phyloP scores from a whole-genome alignment of 345 rosid genomes.

The Melaleuca alternifolia region DNA sequence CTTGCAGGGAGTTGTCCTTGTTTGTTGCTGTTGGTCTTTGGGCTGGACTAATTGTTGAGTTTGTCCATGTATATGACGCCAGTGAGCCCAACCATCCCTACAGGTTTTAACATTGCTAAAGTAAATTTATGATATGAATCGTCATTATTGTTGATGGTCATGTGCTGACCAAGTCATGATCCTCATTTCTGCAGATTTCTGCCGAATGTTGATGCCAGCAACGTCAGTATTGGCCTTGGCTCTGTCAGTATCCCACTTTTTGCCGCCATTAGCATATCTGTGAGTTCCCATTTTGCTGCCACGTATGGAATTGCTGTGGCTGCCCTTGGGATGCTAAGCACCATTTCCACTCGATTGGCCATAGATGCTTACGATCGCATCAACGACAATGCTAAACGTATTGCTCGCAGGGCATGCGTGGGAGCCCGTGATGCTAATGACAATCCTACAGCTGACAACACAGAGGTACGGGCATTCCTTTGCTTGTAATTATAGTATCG shows the following conservation, averaged over 20 bases:
- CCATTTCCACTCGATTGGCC: conserved; percentile 29
- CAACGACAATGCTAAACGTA: conserved; percentile 22
- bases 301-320: conserved; percentile 31
- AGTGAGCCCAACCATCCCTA: background rate
- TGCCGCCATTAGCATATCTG: conserved; percentile 16
- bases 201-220: conserved; percentile 25
- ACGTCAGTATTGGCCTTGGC: conserved; percentile 22
- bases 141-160: background rate
- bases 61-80: background rate
- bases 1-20: background rate
- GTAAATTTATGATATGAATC: background rate
- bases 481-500: background rate
- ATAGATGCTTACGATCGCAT: conserved; percentile 33
- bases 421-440: background rate
- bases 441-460: conserved; percentile 6
- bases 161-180: background rate
- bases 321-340: conserved; percentile 33
- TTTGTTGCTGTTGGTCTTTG: background rate
- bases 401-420: conserved; percentile 23
- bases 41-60: background rate
- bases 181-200: conserved; percentile 14
- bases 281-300: conserved; percentile 21
- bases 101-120: background rate
- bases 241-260: conserved; percentile 20
- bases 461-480: conserved; percentile 6